Percentiles rank a stretch among this genome's conserved stretches.
These are phyloP conservation scores for Alternaria burnsii DNA, from an alignment of 2,329 filamentous ascomycete genomes.

Conservation along the genomic window DNA sequence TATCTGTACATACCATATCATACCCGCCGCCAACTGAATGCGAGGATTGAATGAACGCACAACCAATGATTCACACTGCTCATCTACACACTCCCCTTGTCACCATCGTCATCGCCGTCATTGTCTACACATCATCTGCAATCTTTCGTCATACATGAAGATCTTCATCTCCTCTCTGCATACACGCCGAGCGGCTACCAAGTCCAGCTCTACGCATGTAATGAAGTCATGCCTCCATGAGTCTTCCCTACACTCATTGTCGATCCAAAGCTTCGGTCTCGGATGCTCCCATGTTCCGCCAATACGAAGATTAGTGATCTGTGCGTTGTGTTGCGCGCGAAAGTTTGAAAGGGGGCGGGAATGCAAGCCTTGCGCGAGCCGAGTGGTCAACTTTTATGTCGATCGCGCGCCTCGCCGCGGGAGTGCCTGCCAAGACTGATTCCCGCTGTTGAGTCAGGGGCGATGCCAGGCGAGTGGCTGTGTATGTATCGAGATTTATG, in stretches of 20 bases:
- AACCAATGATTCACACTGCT: background rate
- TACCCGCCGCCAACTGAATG: constrained; percentile 5
- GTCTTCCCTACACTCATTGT: background rate
- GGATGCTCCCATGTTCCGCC: constrained; percentile 2
- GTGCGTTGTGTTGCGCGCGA: background rate
- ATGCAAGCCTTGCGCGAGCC: constrained; percentile 5
- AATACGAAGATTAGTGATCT: background rate
- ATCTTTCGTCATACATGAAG: background rate
- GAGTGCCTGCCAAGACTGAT: constrained; percentile 25
- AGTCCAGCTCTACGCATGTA: background rate
- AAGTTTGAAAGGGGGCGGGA: constrained; percentile 14
- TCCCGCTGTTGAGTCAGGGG: background rate
- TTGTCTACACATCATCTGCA: background rate
- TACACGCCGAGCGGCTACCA: background rate
- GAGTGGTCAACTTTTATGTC: constrained; percentile 10
- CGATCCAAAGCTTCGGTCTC: constrained; percentile 1
- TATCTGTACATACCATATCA: constrained; percentile 12
- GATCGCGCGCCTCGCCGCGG: constrained; percentile 8
- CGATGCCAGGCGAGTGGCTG: background rate
- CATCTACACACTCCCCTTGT: background rate
- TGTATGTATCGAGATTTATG: background rate
- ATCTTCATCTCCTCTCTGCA: background rate
- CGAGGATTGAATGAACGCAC: constrained; percentile 12
- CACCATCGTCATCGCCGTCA: background rate
- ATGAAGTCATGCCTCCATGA: background rate